Conservation (phyloP, 2,329 filamentous ascomycete genomes). For the Neurospora sp. region DNA sequence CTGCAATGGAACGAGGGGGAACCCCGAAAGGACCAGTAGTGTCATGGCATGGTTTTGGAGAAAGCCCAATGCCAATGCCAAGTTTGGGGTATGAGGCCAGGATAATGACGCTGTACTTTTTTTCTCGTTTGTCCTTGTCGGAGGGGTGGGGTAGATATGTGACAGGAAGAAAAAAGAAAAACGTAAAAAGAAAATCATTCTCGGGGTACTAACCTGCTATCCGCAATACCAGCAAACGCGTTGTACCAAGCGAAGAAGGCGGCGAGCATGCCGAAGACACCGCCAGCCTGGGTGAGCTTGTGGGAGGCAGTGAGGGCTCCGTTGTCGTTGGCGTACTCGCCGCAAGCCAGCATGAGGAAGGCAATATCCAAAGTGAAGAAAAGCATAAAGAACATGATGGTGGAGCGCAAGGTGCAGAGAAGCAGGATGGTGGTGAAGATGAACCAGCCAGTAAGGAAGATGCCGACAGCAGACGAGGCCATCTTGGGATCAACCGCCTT, state of each 20-base stretch:
- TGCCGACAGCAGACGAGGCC: conserved; percentile 53
- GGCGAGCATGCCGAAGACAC: conserved; percentile 69
- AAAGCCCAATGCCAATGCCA: not conserved
- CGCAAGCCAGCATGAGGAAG: conserved; percentile 62
- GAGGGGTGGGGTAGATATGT: not conserved
- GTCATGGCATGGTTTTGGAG: not conserved
- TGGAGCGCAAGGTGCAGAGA: conserved; percentile 65
- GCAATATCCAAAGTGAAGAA: conserved; percentile 69
- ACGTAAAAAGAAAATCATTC: not conserved
- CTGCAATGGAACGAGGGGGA: conserved; percentile 4
- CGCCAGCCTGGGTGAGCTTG: conserved; percentile 57
- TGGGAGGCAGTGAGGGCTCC: conserved; percentile 34
- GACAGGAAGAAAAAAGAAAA: conserved; percentile 1
- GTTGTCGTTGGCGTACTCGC: conserved; percentile 47
- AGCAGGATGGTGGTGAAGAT: conserved; percentile 72
- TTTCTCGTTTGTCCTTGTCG: not conserved
- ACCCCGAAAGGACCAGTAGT: not conserved
- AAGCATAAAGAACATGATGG: conserved; percentile 65
- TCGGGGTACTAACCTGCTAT: conserved; percentile 44
- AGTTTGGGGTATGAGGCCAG: not conserved
- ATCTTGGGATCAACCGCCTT: conserved; percentile 28
- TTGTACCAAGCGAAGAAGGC: conserved; percentile 85
- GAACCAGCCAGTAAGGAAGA: conserved; percentile 74
- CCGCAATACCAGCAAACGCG: conserved; percentile 70
- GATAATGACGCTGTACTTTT: not conserved